A percentile compares a stretch with the other conserved stretches of the same genome.
Conservation (phyloP, 257 asterid genomes). For the Plantago major region DNA sequence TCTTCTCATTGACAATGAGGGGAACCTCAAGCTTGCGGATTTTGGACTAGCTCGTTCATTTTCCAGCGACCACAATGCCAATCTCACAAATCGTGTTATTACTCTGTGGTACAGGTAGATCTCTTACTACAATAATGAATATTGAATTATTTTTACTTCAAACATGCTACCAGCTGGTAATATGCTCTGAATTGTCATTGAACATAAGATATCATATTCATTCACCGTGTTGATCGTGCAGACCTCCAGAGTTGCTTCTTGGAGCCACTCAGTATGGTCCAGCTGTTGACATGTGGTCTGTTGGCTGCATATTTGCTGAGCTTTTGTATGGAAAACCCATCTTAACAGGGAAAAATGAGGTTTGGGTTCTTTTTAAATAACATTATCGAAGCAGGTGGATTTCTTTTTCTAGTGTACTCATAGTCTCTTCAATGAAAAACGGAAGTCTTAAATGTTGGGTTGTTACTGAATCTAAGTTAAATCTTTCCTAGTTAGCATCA, state of each 20-base stretch:
- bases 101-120: conserved; percentile 95
- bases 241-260: conserved; percentile 97
- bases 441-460: conserved; percentile 4
- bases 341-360: conserved; percentile 87
- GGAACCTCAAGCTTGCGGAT: conserved; percentile 95
- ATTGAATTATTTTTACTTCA: conserved; percentile 4
- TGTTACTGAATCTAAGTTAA: background rate
- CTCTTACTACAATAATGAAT: conserved; percentile 12
- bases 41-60: conserved; percentile 91
- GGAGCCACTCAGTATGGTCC: conserved; percentile 98
- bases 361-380: conserved; percentile 26
- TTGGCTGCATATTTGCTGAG: conserved; percentile 96
- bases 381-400: conserved; percentile 8
- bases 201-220: conserved; percentile 17
- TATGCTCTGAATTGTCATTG: conserved; percentile 4
- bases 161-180: background rate
- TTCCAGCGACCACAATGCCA: conserved; percentile 71
- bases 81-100: conserved; percentile 91
- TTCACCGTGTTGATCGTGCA: conserved; percentile 25
- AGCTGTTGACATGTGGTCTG: conserved; percentile 99
- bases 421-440: conserved; percentile 14
- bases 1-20: conserved; percentile 91
- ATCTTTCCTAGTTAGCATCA: background rate
- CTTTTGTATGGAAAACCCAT: conserved; percentile 84
- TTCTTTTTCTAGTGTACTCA: conserved; percentile 16